phyloP scores from a whole-genome alignment of 495 filamentous ascomycete species.

The Xylaria telfairii region DNA sequence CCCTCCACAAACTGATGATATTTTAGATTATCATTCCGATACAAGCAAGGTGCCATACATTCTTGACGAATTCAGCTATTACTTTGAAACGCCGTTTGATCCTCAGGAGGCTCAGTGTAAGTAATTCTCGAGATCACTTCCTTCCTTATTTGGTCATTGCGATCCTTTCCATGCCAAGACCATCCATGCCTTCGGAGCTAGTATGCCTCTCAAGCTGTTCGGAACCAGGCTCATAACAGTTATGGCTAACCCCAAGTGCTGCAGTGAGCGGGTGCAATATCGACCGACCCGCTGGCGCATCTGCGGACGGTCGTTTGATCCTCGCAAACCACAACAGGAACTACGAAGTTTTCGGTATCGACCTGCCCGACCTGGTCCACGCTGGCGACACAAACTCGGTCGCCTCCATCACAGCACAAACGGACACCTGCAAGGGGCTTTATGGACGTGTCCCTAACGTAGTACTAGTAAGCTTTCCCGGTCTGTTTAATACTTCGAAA shows the following conservation, averaged over 20 bases:
- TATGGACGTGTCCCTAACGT: conserved; percentile 78
- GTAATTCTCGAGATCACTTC: neutral
- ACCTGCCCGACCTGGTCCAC: conserved; percentile 60
- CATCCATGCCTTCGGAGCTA: neutral
- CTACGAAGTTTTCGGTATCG: conserved; percentile 62
- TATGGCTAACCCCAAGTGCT: neutral
- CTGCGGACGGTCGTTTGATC: conserved; percentile 67
- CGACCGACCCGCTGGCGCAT: conserved; percentile 62
- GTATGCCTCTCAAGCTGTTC: neutral
- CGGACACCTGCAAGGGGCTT: conserved; percentile 63
- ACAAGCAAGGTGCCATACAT: conserved; percentile 72
- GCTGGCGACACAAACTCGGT: conserved; percentile 68
- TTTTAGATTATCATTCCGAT: conserved; percentile 74
- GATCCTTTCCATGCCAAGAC: neutral
- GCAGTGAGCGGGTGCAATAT: conserved; percentile 61
- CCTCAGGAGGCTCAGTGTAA: conserved; percentile 55
- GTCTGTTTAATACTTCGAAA: neutral
- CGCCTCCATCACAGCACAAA: conserved; percentile 69
- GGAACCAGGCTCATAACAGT: neutral
- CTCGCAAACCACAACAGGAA: conserved; percentile 89
- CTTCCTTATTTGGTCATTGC: neutral
- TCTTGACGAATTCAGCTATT: conserved; percentile 69
- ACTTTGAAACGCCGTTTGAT: conserved; percentile 74
- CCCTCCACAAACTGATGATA: conserved; percentile 3
- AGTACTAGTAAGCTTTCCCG: conserved; percentile 63